Evolutionary conservation across 2,329 filamentous ascomycete species (phyloP), one percentile per base, ranked within the genome.

Genomic region (Curvularia sp.): DNA sequence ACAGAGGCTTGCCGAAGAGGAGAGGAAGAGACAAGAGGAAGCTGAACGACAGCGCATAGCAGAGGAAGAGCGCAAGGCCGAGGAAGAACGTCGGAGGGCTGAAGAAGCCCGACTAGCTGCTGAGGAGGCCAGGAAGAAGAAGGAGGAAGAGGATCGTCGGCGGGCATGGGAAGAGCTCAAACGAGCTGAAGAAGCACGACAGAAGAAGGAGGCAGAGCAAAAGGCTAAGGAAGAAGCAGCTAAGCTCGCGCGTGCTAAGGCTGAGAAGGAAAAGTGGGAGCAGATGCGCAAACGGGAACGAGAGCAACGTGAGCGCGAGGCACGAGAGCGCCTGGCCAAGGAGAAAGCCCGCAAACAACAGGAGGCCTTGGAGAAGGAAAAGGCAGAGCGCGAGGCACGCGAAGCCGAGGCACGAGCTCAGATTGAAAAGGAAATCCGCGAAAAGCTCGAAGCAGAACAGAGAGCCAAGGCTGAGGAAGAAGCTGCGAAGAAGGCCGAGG

Each of bases 41-140:
- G 78, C 80, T 39, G 68, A 69, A 2, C 81, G 88, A 49, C 88
- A 91, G 69, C 34, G 88, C 90, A 65, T 87, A 88, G 68, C 55
- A 76, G 64, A 77, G 56, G 69, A 76, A 27, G 54, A 65, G 23
- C 65, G 61, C 9, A 43, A 54, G 27, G 60, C 57, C 63, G 61
- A 79, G 21, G 59, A 72, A 67, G 55, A 71, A 25, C 75, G 73
- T 41, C 79, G 78, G 60, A 79, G 75, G 70, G 68, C 78, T 70
- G 67, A 75, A 57, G 68, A 75, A 32, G 67, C 75, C 68, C 72
- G 78, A 39, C 78, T 77, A 61, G 68, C 69, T 5, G 79, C 80
- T 53, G 80, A 78, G 72, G 69, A 79, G 74, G 68, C 75, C 59
- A 70, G 76, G 48, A 86, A 86, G 38, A 68, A 68, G 41, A 65